Conservation (phyloP, 2,329 filamentous ascomycete species). For the Raffaelea albimanens region DNA sequence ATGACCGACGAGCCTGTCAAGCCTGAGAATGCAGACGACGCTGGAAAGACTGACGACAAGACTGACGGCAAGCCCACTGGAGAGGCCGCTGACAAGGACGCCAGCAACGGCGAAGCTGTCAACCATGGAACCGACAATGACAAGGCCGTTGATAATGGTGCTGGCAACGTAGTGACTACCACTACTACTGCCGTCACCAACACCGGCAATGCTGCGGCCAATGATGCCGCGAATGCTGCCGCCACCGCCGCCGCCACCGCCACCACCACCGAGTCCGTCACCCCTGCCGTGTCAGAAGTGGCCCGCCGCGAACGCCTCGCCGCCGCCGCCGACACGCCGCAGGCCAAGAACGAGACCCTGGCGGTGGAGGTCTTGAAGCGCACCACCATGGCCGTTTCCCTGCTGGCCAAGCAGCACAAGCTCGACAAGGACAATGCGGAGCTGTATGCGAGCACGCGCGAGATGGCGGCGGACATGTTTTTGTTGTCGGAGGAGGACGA, state of each 20-base stretch:
- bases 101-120: background rate
- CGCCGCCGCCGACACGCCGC: background rate
- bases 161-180: too few species aligned
- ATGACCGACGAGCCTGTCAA: too few species aligned
- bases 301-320: background rate
- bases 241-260: background rate
- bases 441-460: background rate
- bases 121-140: background rate
- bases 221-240: too few species aligned
- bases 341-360: background rate
- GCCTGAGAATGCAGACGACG: too few species aligned
- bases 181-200: too few species aligned
- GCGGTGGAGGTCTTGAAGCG: background rate
- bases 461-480: background rate
- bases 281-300: background rate
- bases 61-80: too few species aligned
- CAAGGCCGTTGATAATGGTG: background rate
- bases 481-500: background rate
- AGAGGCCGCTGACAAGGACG: too few species aligned
- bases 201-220: too few species aligned
- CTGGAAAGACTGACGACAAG: too few species aligned
- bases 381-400: background rate
- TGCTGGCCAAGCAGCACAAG: background rate
- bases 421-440: background rate
- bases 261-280: background rate